phyloP scores from a whole-genome alignment of 2,329 filamentous ascomycete genomes.

The Clonostachys rhizophaga region DNA sequence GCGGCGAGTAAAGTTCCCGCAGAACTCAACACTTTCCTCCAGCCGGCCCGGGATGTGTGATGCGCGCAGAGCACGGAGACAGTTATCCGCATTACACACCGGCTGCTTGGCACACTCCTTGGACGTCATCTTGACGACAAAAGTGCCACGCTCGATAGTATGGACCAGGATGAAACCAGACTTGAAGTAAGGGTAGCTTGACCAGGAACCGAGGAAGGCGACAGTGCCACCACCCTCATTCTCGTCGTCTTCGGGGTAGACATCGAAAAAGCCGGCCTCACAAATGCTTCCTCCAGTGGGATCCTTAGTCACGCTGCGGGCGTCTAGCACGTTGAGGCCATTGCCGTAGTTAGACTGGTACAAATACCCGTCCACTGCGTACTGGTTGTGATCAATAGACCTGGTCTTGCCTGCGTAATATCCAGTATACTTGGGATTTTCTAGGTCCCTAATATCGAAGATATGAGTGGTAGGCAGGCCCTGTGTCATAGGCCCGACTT shows the following conservation, averaged over 20 bases:
- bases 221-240: constrained; percentile 24
- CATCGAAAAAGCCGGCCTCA: constrained; percentile 40
- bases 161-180: constrained; percentile 35
- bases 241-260: constrained; percentile 39
- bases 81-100: constrained; percentile 13
- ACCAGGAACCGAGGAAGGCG: constrained; percentile 35
- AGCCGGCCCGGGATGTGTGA: constrained; percentile 8
- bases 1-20: constrained; percentile 9
- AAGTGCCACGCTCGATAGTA: constrained; percentile 34
- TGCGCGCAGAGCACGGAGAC: constrained; percentile 10
- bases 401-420: constrained; percentile 26
- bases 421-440: constrained; percentile 31
- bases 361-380: constrained; percentile 27
- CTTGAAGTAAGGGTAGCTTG: constrained; percentile 35
- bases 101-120: constrained; percentile 10
- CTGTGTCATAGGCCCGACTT: constrained; percentile 13
- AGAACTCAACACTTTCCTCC: constrained; percentile 11
- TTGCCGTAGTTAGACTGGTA: constrained; percentile 41
- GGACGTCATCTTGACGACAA: constrained; percentile 20
- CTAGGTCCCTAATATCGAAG: constrained; percentile 37
- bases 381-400: constrained; percentile 41
- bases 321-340: constrained; percentile 28
- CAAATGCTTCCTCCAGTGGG: constrained; percentile 30
- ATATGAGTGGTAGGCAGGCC: constrained; percentile 42
- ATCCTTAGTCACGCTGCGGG: constrained; percentile 19